phyloP scores from a whole-genome alignment of 768 basidiomycete genomes.

The Clavaria fumosa region DNA sequence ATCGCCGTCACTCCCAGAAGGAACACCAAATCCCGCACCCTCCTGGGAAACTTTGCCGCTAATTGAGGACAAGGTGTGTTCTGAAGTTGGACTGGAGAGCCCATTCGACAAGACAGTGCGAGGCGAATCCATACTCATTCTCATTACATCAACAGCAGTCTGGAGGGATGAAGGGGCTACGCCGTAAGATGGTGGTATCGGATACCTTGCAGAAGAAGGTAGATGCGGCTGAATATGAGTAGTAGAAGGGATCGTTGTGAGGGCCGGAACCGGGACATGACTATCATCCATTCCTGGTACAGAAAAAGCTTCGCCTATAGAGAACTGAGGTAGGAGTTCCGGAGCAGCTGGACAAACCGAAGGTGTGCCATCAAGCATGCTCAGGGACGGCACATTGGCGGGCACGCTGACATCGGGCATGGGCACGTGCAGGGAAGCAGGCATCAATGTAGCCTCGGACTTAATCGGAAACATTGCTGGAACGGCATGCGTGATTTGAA shows the following conservation, averaged over 20 bases:
- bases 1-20: constrained; percentile 12
- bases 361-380: constrained; percentile 15
- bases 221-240: constrained; percentile 6
- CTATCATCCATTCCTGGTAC: constrained; percentile 20
- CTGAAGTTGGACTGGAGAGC: constrained; percentile 2
- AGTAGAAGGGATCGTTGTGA: constrained; percentile 20
- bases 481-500: constrained; percentile 17
- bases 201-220: constrained; percentile 17
- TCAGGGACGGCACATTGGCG: constrained; percentile 24
- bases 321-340: constrained; percentile 28
- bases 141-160: constrained; percentile 30
- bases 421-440: constrained; percentile 24
- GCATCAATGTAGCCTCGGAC: constrained; percentile 14
- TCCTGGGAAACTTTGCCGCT: constrained; percentile 9
- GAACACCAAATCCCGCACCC: constrained; percentile 9
- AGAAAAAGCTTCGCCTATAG: constrained; percentile 19
- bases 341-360: constrained; percentile 18
- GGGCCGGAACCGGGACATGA: constrained; percentile 23
- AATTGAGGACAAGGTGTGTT: not conserved
- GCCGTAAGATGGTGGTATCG: constrained; percentile 24
- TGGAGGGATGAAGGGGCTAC: constrained; percentile 29
- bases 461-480: constrained; percentile 21
- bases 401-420: constrained; percentile 23
- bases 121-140: constrained; percentile 22
- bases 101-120: constrained; percentile 21